phyloP scores from a whole-genome alignment of 1,284 basidiomycete genomes.

The Leccinum fallax region DNA sequence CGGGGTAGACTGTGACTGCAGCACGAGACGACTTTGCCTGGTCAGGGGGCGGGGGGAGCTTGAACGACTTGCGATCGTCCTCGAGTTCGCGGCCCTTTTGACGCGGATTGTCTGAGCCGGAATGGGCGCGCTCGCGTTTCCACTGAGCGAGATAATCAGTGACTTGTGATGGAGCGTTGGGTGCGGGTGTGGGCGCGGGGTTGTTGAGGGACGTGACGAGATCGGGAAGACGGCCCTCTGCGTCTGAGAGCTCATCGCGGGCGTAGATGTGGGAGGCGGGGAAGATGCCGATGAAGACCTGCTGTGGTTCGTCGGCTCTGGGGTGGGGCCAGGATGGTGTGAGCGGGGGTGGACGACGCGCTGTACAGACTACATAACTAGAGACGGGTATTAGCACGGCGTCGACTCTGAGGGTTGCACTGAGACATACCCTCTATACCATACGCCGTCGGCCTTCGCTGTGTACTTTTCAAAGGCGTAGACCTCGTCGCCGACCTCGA shows the following conservation, averaged over 20 bases:
- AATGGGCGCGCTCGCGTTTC: conserved; percentile 49
- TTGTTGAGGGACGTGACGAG: conserved; percentile 53
- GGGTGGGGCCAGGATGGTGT: conserved; percentile 57
- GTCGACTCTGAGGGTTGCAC: background rate
- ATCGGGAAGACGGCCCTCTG: conserved; percentile 81
- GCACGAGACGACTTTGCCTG: conserved; percentile 70
- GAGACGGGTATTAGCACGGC: background rate
- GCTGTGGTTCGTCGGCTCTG: conserved; percentile 73
- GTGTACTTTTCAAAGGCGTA: conserved; percentile 94
- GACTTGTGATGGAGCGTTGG: conserved; percentile 42
- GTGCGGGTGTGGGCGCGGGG: conserved; percentile 28
- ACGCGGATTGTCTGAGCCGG: conserved; percentile 35
- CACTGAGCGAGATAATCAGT: conserved; percentile 44
- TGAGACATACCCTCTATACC: conserved; percentile 84
- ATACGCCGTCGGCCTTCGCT: conserved; percentile 73
- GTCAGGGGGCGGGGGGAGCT: conserved; percentile 71
- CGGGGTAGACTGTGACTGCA: conserved; percentile 67
- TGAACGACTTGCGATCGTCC: conserved; percentile 60
- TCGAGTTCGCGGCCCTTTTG: conserved; percentile 48
- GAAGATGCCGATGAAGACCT: conserved; percentile 96
- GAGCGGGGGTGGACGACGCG: conserved; percentile 62
- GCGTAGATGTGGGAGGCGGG: conserved; percentile 90
- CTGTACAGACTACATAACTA: conserved; percentile 91
- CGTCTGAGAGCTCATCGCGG: conserved; percentile 87
- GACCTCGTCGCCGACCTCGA: conserved; percentile 93